Conservation (phyloP, 1,284 basidiomycete genomes). For the Peniophora sp. region DNA sequence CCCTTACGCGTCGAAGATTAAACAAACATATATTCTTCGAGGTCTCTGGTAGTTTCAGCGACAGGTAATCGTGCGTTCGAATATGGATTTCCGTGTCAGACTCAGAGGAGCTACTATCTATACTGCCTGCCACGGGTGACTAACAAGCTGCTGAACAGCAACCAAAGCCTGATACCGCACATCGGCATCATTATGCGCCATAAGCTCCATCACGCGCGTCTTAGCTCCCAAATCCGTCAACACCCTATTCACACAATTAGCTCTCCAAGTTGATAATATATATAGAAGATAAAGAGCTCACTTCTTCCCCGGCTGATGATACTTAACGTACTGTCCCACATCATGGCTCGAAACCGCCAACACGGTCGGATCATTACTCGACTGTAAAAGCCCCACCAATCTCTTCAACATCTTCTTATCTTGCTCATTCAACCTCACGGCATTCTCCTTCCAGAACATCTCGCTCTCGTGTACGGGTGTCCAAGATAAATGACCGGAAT, state of each 20-base stretch:
- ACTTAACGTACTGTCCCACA: constrained; percentile 89
- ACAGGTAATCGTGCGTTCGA: too few relatives aligned
- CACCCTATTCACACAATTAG: constrained; percentile 35
- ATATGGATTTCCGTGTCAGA: too few relatives aligned
- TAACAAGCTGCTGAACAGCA: constrained; percentile 75
- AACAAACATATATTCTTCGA: too few relatives aligned
- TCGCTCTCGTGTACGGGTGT: constrained; percentile 94
- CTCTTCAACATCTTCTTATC: constrained; percentile 45
- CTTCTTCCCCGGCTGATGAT: constrained; percentile 88
- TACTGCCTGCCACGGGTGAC: constrained; percentile 60
- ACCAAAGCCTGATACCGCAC: constrained; percentile 89
- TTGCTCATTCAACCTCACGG: constrained; percentile 73
- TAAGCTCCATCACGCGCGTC: constrained; percentile 88
- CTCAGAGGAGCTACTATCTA: too few relatives aligned
- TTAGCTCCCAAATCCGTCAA: constrained; percentile 85
- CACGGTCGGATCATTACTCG: constrained; percentile 64
- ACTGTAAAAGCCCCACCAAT: constrained; percentile 69
- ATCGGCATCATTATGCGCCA: constrained; percentile 83
- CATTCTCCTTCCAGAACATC: constrained; percentile 97
- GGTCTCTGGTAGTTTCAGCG: too few relatives aligned
- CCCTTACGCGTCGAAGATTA: too few relatives aligned
- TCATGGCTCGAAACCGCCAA: constrained; percentile 89
- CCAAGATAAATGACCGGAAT: constrained; percentile 89
- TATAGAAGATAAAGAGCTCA: constrained; percentile 32
- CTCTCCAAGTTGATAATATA: not conserved